phyloP scores from a whole-genome alignment of 192 early-diverging fungal genomes.

The Coemansia sp. region DNA sequence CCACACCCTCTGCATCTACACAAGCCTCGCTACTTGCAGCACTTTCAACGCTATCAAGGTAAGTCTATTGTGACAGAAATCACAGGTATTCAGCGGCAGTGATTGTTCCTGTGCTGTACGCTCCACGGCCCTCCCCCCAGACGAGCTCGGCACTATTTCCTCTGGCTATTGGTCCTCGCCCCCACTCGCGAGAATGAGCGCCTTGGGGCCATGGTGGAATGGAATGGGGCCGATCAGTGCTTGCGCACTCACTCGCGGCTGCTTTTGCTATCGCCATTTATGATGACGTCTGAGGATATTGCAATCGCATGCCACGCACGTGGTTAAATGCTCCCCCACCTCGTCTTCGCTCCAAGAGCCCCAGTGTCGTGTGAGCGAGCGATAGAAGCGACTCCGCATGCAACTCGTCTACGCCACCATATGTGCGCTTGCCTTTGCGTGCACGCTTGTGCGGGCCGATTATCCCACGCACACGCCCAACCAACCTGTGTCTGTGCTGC shows the following conservation, averaged over 20 bases:
- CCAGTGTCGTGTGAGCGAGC: background rate
- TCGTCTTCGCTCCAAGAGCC: background rate
- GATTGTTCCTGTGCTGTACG: background rate
- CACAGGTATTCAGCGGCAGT: background rate
- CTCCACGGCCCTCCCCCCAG: background rate
- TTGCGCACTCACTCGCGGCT: background rate
- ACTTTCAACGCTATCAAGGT: background rate
- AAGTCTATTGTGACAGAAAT: background rate
- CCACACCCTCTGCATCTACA: background rate
- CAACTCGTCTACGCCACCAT: background rate
- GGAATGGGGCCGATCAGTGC: background rate
- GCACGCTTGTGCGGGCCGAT: background rate
- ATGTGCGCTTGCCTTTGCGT: background rate
- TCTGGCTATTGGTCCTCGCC: background rate
- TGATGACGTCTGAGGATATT: constrained; percentile 1
- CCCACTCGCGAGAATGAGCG: background rate
- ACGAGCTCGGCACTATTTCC: background rate
- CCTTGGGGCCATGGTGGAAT: background rate
- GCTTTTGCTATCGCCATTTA: background rate
- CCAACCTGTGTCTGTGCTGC: background rate
- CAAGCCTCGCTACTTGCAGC: background rate
- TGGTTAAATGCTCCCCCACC: background rate
- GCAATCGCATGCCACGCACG: constrained; percentile 1
- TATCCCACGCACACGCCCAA: constrained; percentile 10
- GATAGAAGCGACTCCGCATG: background rate